Conservation (phyloP, 352 stramenopile genomes). For the Porosira glacialis region DNA sequence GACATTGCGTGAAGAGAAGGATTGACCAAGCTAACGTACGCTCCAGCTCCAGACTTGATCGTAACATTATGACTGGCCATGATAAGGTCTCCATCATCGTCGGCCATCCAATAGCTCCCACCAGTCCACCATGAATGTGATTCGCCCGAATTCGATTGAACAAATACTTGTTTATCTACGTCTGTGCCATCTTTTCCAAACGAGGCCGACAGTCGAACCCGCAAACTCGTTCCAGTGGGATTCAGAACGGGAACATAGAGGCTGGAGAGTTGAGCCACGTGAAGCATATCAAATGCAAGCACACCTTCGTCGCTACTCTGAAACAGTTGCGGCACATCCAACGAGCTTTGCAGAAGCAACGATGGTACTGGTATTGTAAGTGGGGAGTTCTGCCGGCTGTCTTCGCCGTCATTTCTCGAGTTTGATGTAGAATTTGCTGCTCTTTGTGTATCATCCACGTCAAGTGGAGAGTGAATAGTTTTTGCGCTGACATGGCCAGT, state of each 20-base stretch:
- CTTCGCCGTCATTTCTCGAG: neutral
- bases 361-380: constrained; percentile 42
- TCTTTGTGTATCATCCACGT: neutral
- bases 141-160: constrained; percentile 28
- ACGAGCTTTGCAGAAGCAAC: constrained; percentile 49
- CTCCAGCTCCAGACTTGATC: constrained; percentile 60
- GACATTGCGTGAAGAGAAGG: constrained; percentile 67
- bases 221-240: constrained; percentile 62
- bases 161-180: constrained; percentile 38
- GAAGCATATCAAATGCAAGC: constrained; percentile 62
- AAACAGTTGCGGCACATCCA: constrained; percentile 67
- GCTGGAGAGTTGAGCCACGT: constrained; percentile 47
- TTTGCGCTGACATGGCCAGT: constrained; percentile 48
- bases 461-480: constrained; percentile 14
- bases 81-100: constrained; percentile 62
- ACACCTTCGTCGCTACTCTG: constrained; percentile 2
- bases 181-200: constrained; percentile 19
- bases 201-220: constrained; percentile 54
- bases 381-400: constrained; percentile 1
- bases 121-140: constrained; percentile 57
- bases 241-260: constrained; percentile 62
- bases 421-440: neutral
- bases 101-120: constrained; percentile 66
- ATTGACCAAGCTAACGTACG: constrained; percentile 66
- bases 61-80: constrained; percentile 75